These are phyloP conservation scores for Plantago rigida DNA, from an alignment of 305 asterid species.

Conservation along the genomic window DNA sequence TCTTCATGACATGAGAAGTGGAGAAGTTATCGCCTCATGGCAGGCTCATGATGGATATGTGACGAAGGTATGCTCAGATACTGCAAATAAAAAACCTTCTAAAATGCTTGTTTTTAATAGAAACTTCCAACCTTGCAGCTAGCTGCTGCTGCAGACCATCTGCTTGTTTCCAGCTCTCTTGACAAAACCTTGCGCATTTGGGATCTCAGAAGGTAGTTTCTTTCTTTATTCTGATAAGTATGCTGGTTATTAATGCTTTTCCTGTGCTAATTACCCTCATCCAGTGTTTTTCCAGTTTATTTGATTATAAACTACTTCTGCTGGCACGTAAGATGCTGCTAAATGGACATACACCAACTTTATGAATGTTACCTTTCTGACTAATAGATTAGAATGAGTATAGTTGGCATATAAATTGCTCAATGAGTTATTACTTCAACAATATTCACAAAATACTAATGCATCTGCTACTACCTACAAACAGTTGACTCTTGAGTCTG, in stretches of 20 bases:
- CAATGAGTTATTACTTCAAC: neutral
- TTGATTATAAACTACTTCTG: neutral
- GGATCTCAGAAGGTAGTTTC: constrained; percentile 86
- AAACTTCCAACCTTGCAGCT: constrained; percentile 47
- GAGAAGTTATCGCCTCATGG: constrained; percentile 75
- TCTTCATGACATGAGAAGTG: constrained; percentile 84
- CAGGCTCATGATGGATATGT: constrained; percentile 97
- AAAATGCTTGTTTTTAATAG: constrained; percentile 17
- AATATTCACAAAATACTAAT: neutral
- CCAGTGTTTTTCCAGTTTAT: neutral
- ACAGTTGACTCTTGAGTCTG: too few relatives aligned
- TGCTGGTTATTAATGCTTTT: neutral
- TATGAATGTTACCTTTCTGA: neutral
- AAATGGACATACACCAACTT: constrained; percentile 2
- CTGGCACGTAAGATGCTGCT: neutral
- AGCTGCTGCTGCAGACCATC: constrained; percentile 68
- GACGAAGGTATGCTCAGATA: constrained; percentile 63
- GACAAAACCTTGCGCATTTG: constrained; percentile 76
- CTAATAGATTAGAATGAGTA: too few relatives aligned
- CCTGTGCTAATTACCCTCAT: neutral
- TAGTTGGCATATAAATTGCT: neutral
- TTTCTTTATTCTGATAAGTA: constrained; percentile 6
- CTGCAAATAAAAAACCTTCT: constrained; percentile 16
- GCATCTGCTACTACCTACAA: neutral
- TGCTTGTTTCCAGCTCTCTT: constrained; percentile 85